phyloP scores from a whole-genome alignment of 805 yeast species.

The Pichia phayaonensis region DNA sequence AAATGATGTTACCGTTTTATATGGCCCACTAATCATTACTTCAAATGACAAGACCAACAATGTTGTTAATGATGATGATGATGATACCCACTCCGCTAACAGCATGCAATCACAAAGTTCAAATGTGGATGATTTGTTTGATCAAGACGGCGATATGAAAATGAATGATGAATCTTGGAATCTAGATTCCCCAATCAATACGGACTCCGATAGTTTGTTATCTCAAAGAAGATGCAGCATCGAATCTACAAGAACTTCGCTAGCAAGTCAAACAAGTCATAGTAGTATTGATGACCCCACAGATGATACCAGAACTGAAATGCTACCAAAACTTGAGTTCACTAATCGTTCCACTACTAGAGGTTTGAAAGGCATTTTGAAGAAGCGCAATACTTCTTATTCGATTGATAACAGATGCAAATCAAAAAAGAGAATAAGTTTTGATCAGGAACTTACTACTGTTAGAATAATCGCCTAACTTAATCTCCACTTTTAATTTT shows the following conservation, averaged over 20 bases:
- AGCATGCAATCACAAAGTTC: background rate
- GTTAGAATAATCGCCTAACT: constrained; percentile 2
- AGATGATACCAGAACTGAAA: background rate
- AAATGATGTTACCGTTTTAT: constrained; percentile 47
- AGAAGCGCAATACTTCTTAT: constrained; percentile 3
- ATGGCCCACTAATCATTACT: constrained; percentile 37
- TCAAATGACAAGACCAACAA: constrained; percentile 5
- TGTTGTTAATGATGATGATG: background rate
- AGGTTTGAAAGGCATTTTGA: constrained; percentile 4
- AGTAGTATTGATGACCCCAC: background rate
- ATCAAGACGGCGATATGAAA: background rate
- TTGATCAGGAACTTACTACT: constrained; percentile 2
- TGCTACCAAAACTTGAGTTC: too few species aligned
- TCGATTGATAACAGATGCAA: background rate
- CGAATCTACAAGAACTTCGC: background rate
- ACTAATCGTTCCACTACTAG: background rate
- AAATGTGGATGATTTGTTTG: background rate
- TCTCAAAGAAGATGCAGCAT: constrained; percentile 1
- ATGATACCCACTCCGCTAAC: too few species aligned
- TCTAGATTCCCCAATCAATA: background rate
- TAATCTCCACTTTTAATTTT: too few species aligned
- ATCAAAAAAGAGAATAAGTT: constrained; percentile 5
- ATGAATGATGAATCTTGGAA: constrained; percentile 1
- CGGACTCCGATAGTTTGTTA: constrained; percentile 4
- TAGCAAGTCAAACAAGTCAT: background rate